Percentiles rank a stretch among this genome's conserved stretches.
phyloP scores from a whole-genome alignment of 2,329 filamentous ascomycete species.

The Aspergillus novoparasiticus region DNA sequence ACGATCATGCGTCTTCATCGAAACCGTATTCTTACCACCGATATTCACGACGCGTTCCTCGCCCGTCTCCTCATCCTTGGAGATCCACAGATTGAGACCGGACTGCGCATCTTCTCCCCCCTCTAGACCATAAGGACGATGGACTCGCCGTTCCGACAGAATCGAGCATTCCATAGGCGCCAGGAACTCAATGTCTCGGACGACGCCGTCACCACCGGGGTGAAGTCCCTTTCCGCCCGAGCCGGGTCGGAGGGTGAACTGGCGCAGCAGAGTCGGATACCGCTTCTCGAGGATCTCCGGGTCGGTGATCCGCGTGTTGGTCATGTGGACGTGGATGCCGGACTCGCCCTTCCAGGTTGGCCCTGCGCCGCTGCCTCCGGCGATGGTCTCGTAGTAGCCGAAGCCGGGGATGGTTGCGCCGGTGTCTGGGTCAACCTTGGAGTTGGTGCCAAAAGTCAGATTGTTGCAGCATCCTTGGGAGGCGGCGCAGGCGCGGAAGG shows the following conservation, averaged over 20 bases:
- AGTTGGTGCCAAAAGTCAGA: slow-evolving; percentile 75
- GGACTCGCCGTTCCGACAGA: slow-evolving; percentile 73
- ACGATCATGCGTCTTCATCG: slow-evolving; percentile 61
- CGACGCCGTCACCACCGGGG: slow-evolving; percentile 72
- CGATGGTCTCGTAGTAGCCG: slow-evolving; percentile 87
- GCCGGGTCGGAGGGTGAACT: slow-evolving; percentile 68
- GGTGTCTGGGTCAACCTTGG: slow-evolving; percentile 63
- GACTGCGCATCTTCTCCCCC: slow-evolving; percentile 78
- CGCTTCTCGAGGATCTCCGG: slow-evolving; percentile 78
- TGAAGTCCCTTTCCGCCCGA: slow-evolving; percentile 70
- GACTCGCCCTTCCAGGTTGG: slow-evolving; percentile 74
- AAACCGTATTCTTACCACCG: slow-evolving; percentile 65
- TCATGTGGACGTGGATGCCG: slow-evolving; percentile 84
- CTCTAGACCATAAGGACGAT: slow-evolving; percentile 77
- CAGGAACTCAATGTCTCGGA: slow-evolving; percentile 82
- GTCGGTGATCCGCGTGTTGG: slow-evolving; percentile 84
- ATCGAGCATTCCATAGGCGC: slow-evolving; percentile 80
- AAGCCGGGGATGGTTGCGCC: slow-evolving; percentile 69
- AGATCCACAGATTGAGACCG: slow-evolving; percentile 85
- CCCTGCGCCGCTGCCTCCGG: slow-evolving; percentile 76
- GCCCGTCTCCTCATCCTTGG: slow-evolving; percentile 63
- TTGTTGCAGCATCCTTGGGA: slow-evolving; percentile 83
- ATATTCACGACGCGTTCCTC: slow-evolving; percentile 59
- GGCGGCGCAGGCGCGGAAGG: slow-evolving; percentile 77
- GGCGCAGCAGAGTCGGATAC: slow-evolving; percentile 73